Evolutionary conservation across 257 asterid species (phyloP), one percentile per base, ranked within the genome.

Genomic region (Leptodermis oblonga): DNA sequence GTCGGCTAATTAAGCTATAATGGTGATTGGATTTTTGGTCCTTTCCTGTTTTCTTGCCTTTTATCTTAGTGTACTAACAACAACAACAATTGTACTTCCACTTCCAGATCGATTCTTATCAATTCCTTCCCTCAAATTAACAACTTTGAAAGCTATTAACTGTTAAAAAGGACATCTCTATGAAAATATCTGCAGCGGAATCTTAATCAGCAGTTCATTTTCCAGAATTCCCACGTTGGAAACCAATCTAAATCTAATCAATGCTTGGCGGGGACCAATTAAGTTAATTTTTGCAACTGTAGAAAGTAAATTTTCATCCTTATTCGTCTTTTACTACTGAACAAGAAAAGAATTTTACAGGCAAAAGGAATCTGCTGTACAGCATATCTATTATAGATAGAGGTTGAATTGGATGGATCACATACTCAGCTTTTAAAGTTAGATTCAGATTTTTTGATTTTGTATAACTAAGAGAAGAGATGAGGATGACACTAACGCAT

Each of bases 161-260:
- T 56, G 76, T n/a, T n/a, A n/a, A n/a, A 69, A 71, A 64, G 71
- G 70, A 79, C 63, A 68, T 68, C 48, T 45, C 64, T 58, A 73
- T 54, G 18, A 68, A 81, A 52, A 64, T 37, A 72, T 65, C 83
- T 77, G 59, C 68, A 30, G n/a, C 72, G 82, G 78, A 79, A 77
- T 77, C 82, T 77, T 78, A n/a, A n/a, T n/a, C n/a, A n/a, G n/a
- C n/a, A n/a, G n/a, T n/a, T n/a, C n/a, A n/a, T n/a, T n/a, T n/a
- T n/a, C n/a, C n/a, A n/a, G n/a, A n/a, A n/a, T n/a, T 71, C 82
- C 82, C 85, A 76, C 84, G 69, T 73, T 80, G 36, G 58, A 52
- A 61, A 68, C 55, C 60, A 63, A 62, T 69, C 61, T 37, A 31
- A 46, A 12, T 33, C 63, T 41, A 59, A 59, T 59, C 1, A 9